A percentile compares a stretch with the other conserved stretches of the same genome.
phyloP scores from a whole-genome alignment of 257 asterid genomes.

The Solanum medicagineum region DNA sequence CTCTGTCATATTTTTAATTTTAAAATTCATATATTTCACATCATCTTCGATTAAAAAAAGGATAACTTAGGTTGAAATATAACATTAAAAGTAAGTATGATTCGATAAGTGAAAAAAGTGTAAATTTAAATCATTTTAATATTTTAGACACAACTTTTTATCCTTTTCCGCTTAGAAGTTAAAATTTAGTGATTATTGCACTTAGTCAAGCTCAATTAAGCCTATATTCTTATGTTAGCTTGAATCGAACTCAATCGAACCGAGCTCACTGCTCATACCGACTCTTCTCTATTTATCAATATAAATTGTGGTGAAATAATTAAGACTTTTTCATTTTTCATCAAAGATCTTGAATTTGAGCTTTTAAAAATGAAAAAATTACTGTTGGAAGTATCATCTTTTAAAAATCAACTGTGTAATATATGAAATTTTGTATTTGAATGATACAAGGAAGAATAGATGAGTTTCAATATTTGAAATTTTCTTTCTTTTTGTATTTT shows the following conservation, averaged over 20 bases:
- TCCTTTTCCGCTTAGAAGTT: too few species aligned
- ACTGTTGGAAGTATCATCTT: not conserved
- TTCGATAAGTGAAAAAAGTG: too few species aligned
- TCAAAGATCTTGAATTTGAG: fast-evolving
- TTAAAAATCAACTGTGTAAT: too few species aligned
- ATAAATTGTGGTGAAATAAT: fast-evolving
- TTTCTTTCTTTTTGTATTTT: not conserved
- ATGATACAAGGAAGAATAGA: not conserved
- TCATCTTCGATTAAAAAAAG: too few species aligned
- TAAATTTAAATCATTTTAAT: too few species aligned
- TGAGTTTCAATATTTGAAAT: not conserved
- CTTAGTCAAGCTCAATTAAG: not conserved
- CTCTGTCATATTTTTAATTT: too few species aligned
- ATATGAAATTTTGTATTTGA: not conserved
- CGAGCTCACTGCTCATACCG: not conserved
- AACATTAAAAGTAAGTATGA: too few species aligned
- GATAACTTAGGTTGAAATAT: too few species aligned
- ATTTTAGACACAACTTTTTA: too few species aligned
- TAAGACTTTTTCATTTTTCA: fast-evolving
- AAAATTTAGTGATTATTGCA: too few species aligned
- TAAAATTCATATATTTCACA: too few species aligned
- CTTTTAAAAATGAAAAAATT: not conserved
- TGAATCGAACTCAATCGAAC: not conserved
- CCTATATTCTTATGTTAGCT: not conserved
- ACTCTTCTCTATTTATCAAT: not conserved